Base-by-base conservation (phyloP, 1,284 basidiomycete species). In the Dichomitus squalens region DNA sequence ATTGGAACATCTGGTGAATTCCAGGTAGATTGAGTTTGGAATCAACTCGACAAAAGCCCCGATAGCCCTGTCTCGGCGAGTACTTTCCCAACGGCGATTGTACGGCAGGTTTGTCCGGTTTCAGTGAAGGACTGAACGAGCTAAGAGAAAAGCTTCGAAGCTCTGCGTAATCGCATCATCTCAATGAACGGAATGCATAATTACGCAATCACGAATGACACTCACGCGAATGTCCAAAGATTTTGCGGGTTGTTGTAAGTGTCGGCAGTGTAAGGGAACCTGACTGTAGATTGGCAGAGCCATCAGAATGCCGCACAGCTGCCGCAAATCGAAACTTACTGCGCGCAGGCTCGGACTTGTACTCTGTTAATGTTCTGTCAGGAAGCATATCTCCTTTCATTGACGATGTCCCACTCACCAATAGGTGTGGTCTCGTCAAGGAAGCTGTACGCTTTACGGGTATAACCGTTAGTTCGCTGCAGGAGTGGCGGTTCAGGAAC, bases 221-320 rank as follows among this genome's bases (percentile, higher is more conserved):
- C 58, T 55, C 44, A 85, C 83, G 79, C 81, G 56, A 83, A 85
- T 0, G 65, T 70, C 85, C 85, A 87, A 20, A 87, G 65, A 46
- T 80, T 82, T 57, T 85, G 82, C 1, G 84, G 85, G 61, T 83
- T 83, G 69, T 83, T 85, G 73, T 84, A 86, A 0, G 85, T 87
- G 20, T 85, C 82, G 43, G 71, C 72, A 5, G 85, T 87, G 66
- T 87, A 87, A 7, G 80, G 72, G 70, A 86, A 85, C 18, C 79
- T 81, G 66, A 80, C 82, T 84, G 64, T 12, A 50, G 52, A 12
- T 12, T 12, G 23, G 18, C 33, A 16, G 38, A n/a, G 7, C 7
- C 57, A 40, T 55, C 4, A 53, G 36, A 23, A 40, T 16, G 2
- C 8, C 11, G 20, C 16, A 23, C 31, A 25, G 36, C 6, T 12